These are phyloP conservation scores for Ophiocordyceps camponoti-leonardi DNA, from an alignment of 2,329 filamentous ascomycete species.

Conservation along the genomic window DNA sequence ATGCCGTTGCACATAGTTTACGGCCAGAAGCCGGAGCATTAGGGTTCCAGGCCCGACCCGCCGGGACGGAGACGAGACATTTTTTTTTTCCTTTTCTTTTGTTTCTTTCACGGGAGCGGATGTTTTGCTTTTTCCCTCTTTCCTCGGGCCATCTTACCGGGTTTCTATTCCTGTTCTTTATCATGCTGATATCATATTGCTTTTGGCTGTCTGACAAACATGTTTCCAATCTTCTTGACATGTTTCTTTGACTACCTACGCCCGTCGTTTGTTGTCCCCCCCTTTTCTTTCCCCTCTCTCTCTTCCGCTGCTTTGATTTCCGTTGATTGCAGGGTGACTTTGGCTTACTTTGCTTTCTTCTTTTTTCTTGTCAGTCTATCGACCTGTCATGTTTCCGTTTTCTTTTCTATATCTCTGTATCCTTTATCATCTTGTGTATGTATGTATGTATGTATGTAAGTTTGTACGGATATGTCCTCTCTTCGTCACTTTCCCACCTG, in stretches of 20 bases:
- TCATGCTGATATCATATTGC: not conserved
- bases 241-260: not conserved
- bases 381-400: too few relatives aligned
- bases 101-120: not conserved
- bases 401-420: too few relatives aligned
- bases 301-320: not conserved
- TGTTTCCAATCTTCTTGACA: not conserved
- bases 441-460: too few relatives aligned
- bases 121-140: not conserved
- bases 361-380: too few relatives aligned
- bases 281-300: not conserved
- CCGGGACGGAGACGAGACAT: not conserved
- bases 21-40: constrained; percentile 27
- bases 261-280: too few relatives aligned
- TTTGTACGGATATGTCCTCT: too few relatives aligned
- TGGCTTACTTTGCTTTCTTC: too few relatives aligned
- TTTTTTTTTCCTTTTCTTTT: not conserved
- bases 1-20: constrained; percentile 40
- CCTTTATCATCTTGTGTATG: too few relatives aligned
- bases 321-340: not conserved
- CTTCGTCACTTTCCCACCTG: too few relatives aligned
- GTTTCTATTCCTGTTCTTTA: not conserved
- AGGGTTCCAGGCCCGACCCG: not conserved
- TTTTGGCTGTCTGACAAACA: not conserved
- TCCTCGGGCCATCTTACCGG: not conserved